Evolutionary conservation across 2,329 filamentous ascomycete genomes (phyloP), one percentile per base, ranked within the genome.

Genomic region (Ceratocystis ficicola): DNA sequence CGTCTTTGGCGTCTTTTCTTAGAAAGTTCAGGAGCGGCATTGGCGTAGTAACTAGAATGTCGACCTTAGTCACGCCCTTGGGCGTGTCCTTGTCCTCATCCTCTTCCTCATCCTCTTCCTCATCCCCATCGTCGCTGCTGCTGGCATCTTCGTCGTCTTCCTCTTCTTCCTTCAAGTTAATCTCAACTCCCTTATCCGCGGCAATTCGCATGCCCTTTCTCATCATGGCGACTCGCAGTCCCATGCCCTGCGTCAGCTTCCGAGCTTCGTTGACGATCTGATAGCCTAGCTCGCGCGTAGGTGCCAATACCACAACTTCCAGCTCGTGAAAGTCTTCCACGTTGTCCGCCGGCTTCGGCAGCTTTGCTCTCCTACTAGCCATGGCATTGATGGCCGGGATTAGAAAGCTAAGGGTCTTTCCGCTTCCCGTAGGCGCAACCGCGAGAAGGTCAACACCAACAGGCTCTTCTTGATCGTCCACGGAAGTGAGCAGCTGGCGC

Each of bases 391-490:
- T 85, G 2, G 91, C 81, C 0, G 93, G 92, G 52, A 99, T 88
- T 71, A 97, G 76, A 72, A 96, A 99, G 20, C 91, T 90, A 69
- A 99, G 79, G 0, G 94, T 99, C 79, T 99, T 99, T 57, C 94
- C 94, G 74, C 93, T 97, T 28, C 94, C 94, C 0, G 94, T 99
- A 1, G 94, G 94, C 2, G 94, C 94, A 55, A 97, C 86, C 0
- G 90, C 89, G 69, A 99, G 76, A 48, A 99, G 84, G 77, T 99
- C 87, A 3, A 63, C 52, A 1, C 36, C 28, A 22, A n/a, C n/a
- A 32, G 28, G 22, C 7, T 36, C 20, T 12, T 74, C 75, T 62
- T 70, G 69, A 5, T 70, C 69, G 32, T 73, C 69, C 15, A 72
- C 65, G 2, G 65, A 70, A 17, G 36, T 36, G n/a, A 66, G 41